These are phyloP conservation scores for Colletotrichum sp. DNA, from an alignment of 2,329 filamentous ascomycete genomes.

Conservation along the genomic window DNA sequence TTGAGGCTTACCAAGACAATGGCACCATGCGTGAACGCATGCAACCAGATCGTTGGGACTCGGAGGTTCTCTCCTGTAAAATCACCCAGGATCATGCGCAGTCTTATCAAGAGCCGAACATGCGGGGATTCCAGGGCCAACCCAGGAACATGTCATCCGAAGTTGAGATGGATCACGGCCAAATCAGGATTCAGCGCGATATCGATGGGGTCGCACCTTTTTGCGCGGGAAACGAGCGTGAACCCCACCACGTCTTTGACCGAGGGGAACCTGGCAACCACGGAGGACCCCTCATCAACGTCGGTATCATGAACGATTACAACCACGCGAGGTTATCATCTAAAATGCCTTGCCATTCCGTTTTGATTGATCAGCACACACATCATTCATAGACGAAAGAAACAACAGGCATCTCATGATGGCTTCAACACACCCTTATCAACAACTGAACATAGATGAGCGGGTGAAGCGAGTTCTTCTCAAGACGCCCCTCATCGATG, in stretches of 20 bases:
- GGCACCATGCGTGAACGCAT: not conserved
- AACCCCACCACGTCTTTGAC: not conserved
- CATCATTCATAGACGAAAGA: too few species aligned
- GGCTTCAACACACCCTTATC: constrained; percentile 6
- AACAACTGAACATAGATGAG: constrained; percentile 26
- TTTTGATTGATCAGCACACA: not conserved
- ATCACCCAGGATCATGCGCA: not conserved
- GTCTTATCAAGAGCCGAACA: not conserved
- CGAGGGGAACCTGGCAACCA: not conserved
- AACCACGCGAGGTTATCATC: accelerated
- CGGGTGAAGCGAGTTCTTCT: constrained; percentile 31
- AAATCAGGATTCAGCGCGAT: not conserved
- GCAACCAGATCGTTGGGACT: not conserved
- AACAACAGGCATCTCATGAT: not conserved
- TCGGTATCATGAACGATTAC: not conserved
- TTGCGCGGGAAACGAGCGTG: not conserved
- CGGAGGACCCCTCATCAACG: not conserved
- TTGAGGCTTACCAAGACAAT: not conserved
- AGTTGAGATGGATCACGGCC: not conserved
- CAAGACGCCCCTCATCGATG: constrained; percentile 35
- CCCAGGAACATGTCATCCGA: not conserved
- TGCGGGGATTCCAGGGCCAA: not conserved
- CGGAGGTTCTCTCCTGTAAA: not conserved
- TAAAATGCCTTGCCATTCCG: accelerated
- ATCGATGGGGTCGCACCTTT: not conserved